A percentile compares a stretch with the other conserved stretches of the same genome.
Evolutionary conservation across 2,329 filamentous ascomycete species (phyloP).

Genomic region (Penicillium hordei): DNA sequence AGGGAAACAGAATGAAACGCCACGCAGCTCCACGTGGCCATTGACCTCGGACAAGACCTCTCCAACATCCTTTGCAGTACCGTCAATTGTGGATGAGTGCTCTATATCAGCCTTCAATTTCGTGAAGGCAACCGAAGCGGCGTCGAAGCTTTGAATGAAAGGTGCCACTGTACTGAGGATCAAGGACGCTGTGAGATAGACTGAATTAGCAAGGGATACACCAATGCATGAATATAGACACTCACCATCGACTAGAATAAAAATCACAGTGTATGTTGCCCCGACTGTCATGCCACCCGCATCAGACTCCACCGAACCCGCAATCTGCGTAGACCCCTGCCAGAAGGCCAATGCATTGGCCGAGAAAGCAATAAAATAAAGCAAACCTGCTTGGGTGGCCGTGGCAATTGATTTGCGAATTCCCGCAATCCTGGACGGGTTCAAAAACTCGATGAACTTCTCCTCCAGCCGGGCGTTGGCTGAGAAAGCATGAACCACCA

Average conservation of each 20-base stretch:
- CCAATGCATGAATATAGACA: not conserved
- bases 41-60: constrained; percentile 18
- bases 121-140: constrained; percentile 53
- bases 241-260: constrained; percentile 37
- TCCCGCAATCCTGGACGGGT: too few species aligned
- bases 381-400: constrained; percentile 1
- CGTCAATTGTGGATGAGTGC: constrained; percentile 48
- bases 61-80: constrained; percentile 16
- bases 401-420: too few species aligned
- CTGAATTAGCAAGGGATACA: not conserved
- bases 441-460: too few species aligned
- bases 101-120: constrained; percentile 62
- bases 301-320: constrained; percentile 26
- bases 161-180: constrained; percentile 38
- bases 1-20: constrained; percentile 33
- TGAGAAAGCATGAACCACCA: too few species aligned
- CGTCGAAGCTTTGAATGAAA: constrained; percentile 47
- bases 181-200: constrained; percentile 27
- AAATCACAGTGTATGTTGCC: constrained; percentile 37
- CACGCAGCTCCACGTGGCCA: constrained; percentile 30
- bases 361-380: constrained; percentile 67
- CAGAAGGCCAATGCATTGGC: constrained; percentile 67
- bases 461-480: too few species aligned
- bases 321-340: constrained; percentile 61
- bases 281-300: constrained; percentile 28